Conservation (phyloP, 2,329 filamentous ascomycete genomes). For the Botrytis pseudocinerea region DNA sequence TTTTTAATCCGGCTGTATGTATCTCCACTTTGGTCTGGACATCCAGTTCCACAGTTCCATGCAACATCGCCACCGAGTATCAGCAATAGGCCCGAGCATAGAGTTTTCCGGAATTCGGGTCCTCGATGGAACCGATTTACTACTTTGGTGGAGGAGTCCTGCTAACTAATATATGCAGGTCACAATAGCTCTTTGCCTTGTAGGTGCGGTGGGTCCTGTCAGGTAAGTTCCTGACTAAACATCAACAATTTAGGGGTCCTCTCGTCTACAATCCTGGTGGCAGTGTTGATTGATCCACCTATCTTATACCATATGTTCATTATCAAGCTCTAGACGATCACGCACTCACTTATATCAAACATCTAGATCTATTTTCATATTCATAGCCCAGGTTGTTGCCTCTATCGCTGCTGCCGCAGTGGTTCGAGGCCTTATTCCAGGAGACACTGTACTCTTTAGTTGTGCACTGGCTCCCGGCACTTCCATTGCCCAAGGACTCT, state of each 20-base stretch:
- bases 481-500: conserved; percentile 44
- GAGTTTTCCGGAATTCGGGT: conserved; percentile 8
- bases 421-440: background rate
- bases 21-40: conserved; percentile 40
- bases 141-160: background rate
- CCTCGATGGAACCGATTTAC: background rate
- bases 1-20: conserved; percentile 52
- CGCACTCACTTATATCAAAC: background rate
- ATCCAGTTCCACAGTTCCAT: conserved; percentile 35
- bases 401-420: conserved; percentile 6
- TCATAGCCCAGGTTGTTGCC: conserved; percentile 32
- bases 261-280: background rate
- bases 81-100: conserved; percentile 16
- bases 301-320: background rate
- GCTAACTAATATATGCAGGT: conserved; percentile 4
- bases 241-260: background rate
- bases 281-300: background rate
- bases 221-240: conserved; percentile 6
- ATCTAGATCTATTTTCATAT: conserved; percentile 36
- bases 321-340: background rate
- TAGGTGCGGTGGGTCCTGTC: conserved; percentile 4
- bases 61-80: conserved; percentile 25
- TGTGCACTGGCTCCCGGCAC: background rate
- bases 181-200: conserved; percentile 16
- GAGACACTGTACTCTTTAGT: background rate